Percentiles rank a stretch among this genome's conserved stretches.
Conservation (phyloP, 2,329 filamentous ascomycete species). For the Mariannaea elegans region DNA sequence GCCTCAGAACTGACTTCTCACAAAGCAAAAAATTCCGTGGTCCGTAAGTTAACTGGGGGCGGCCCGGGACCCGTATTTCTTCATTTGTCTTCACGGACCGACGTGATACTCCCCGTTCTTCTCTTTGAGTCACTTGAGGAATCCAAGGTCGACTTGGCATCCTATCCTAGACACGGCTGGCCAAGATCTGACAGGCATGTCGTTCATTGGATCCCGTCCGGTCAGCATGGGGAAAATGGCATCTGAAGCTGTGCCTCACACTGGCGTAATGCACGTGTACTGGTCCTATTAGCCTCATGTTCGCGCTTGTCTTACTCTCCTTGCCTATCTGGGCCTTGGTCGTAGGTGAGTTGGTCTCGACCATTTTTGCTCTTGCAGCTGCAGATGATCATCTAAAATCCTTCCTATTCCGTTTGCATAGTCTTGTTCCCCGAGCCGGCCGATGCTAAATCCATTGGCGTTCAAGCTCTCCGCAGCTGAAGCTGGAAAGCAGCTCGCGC, state of each 20-base stretch:
- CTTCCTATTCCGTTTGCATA: conserved; percentile 9
- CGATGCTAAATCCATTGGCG: too few species aligned
- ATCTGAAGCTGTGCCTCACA: conserved; percentile 9
- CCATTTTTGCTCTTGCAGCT: background rate
- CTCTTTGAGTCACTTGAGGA: background rate
- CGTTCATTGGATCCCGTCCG: too few species aligned
- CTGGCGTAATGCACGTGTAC: background rate
- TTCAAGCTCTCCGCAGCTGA: background rate
- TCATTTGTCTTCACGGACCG: background rate
- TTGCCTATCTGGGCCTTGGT: background rate
- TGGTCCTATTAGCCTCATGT: background rate
- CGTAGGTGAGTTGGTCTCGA: too few species aligned
- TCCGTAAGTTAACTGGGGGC: background rate
- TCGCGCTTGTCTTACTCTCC: background rate
- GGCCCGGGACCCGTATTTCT: background rate
- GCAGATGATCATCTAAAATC: conserved; percentile 4
- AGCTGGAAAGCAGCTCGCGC: background rate
- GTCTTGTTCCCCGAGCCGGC: too few species aligned
- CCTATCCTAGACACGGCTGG: background rate
- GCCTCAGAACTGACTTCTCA: conserved; percentile 19
- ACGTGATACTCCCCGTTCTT: too few species aligned
- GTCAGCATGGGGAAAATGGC: too few species aligned
- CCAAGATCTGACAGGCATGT: background rate
- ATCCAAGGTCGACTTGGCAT: too few species aligned
- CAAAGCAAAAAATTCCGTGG: conserved; percentile 1